Percentiles rank a stretch among this genome's conserved stretches.
These are phyloP conservation scores for Lumnitzera racemosa DNA, from an alignment of 345 rosid genomes.

Conservation along the genomic window DNA sequence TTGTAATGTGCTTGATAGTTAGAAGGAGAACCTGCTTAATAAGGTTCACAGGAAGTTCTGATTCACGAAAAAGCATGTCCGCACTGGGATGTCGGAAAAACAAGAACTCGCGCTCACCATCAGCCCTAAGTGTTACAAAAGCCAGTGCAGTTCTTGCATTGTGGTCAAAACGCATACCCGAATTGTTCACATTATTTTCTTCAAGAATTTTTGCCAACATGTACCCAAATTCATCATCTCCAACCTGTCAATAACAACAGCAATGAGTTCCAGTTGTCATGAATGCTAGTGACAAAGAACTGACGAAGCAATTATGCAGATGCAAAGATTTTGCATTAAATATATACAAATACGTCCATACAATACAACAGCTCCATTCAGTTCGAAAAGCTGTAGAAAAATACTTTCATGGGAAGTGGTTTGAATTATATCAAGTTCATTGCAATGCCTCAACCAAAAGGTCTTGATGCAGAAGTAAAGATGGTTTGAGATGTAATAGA, in stretches of 20 bases:
- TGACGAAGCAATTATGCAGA: background rate
- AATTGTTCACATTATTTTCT: conserved; percentile 69
- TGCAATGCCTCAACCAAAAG: no score
- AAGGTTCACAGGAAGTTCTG: conserved; percentile 67
- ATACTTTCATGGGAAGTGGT: no score
- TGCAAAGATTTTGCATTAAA: background rate
- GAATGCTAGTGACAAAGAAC: conserved; percentile 4
- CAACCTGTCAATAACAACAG: conserved; percentile 29
- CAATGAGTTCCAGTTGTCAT: background rate
- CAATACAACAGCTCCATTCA: no score
- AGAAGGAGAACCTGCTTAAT: conserved; percentile 48
- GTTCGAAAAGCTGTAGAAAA: no score
- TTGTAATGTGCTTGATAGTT: background rate
- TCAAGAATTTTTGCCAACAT: conserved; percentile 79
- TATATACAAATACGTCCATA: no score
- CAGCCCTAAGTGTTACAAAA: conserved; percentile 81
- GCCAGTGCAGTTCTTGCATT: conserved; percentile 86
- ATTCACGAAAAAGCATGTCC: conserved; percentile 87
- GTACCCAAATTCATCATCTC: conserved; percentile 91
- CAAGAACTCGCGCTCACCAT: conserved; percentile 96
- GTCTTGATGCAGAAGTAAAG: no score
- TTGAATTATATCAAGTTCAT: no score
- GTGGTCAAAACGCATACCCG: conserved; percentile 74
- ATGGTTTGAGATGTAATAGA: no score
- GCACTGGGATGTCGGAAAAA: conserved; percentile 99